Evolutionary conservation across 352 stramenopile species (phyloP).

Genomic region (Phytophthora foliorum): DNA sequence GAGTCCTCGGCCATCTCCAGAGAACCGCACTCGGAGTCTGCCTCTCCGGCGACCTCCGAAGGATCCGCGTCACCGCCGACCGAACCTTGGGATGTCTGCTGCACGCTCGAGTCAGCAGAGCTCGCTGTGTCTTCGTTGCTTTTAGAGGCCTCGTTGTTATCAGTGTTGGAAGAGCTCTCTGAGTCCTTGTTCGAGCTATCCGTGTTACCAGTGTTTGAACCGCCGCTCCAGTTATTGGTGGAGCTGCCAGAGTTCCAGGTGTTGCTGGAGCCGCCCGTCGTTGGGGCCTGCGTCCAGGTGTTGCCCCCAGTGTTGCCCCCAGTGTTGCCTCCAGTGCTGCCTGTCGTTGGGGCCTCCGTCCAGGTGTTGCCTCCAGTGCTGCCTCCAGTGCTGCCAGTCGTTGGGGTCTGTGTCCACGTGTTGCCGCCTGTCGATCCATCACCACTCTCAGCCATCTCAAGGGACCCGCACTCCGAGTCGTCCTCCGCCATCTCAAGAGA

Average conservation of each 20-base stretch:
- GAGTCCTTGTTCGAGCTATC: constrained; percentile 1
- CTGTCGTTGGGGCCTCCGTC: constrained; percentile 7
- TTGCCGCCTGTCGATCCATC: constrained; percentile 1
- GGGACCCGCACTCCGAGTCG: constrained; percentile 28
- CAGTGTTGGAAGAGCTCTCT: neutral
- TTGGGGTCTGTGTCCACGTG: neutral
- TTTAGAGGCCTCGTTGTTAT: constrained; percentile 1
- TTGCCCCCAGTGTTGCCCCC: constrained; percentile 10
- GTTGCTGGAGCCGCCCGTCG: neutral
- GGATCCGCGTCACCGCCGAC: constrained; percentile 1
- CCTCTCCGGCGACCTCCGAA: constrained; percentile 2
- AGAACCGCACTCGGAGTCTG: constrained; percentile 20
- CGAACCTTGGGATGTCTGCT: neutral
- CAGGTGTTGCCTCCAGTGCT: constrained; percentile 13
- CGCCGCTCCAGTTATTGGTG: neutral
- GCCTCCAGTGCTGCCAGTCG: neutral
- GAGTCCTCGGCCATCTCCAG: constrained; percentile 14
- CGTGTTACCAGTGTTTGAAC: neutral
- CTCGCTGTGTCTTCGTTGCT: neutral
- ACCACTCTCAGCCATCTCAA: constrained; percentile 29
- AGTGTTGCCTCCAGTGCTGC: constrained; percentile 5
- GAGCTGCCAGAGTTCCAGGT: neutral
- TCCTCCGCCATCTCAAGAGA: constrained; percentile 25
- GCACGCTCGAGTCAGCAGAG: neutral
- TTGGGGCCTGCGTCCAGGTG: constrained; percentile 12